Evolutionary conservation across 371 early-diverging fungal genomes (phyloP).

Genomic region (Rhizopus sp.): DNA sequence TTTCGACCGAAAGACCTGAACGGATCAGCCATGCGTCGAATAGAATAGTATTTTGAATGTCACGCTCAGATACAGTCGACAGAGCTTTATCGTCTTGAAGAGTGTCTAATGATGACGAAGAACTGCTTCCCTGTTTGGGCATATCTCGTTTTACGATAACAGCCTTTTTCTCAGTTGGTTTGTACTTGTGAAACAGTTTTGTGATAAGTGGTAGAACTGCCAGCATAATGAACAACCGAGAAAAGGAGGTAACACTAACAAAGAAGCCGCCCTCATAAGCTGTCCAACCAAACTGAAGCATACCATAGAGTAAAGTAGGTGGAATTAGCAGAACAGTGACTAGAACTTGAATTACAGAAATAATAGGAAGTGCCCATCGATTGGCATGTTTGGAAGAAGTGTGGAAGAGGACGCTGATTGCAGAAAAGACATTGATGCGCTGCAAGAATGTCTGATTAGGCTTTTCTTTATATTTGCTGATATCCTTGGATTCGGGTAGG

Average conservation of each 20-base stretch:
- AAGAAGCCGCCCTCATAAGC: constrained; percentile 47
- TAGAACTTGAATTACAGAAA: constrained; percentile 34
- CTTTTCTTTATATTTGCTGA: constrained; percentile 1
- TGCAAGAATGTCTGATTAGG: constrained; percentile 15
- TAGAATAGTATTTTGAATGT: constrained; percentile 7
- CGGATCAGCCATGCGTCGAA: constrained; percentile 55
- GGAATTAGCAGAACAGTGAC: constrained; percentile 26
- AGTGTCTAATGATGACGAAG: background rate
- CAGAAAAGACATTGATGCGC: constrained; percentile 40
- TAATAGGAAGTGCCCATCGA: constrained; percentile 27
- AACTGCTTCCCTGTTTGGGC: too few relatives aligned
- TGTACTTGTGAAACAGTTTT: constrained; percentile 23
- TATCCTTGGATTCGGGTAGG: constrained; percentile 52
- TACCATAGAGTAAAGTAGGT: constrained; percentile 45
- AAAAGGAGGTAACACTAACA: constrained; percentile 28
- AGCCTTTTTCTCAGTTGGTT: background rate
- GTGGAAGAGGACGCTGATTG: constrained; percentile 28
- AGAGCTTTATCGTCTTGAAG: background rate
- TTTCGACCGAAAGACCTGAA: constrained; percentile 36
- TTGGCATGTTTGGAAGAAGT: constrained; percentile 18
- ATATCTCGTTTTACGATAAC: background rate
- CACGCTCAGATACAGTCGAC: background rate
- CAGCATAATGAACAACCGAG: constrained; percentile 21
- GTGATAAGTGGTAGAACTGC: constrained; percentile 34
- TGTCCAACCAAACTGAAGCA: constrained; percentile 48